phyloP scores from a whole-genome alignment of 768 basidiomycete genomes.

The Postia placenta region DNA sequence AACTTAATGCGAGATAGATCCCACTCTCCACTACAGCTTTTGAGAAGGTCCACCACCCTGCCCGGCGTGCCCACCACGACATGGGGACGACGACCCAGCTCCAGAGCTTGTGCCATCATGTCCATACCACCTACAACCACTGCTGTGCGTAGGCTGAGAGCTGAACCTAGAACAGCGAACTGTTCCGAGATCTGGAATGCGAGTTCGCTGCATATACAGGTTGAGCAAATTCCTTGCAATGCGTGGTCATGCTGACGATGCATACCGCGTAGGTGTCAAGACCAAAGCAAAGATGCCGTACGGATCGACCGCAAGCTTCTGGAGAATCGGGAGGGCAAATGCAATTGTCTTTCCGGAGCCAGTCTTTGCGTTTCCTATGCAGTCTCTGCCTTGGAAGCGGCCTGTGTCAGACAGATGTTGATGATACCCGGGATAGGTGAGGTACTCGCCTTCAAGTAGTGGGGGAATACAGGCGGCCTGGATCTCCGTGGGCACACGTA shows the following conservation, averaged over 20 bases:
- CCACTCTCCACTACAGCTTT: conserved; percentile 76
- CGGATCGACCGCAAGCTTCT: conserved; percentile 81
- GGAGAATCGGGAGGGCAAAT: conserved; percentile 92
- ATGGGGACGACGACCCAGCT: conserved; percentile 81
- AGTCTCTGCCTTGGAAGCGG: conserved; percentile 69
- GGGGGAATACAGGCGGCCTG: conserved; percentile 89
- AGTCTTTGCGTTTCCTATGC: conserved; percentile 96
- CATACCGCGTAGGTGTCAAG: conserved; percentile 91
- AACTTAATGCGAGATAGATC: conserved; percentile 79
- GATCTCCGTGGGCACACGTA: conserved; percentile 77
- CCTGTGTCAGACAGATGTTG: conserved; percentile 15
- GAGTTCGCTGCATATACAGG: conserved; percentile 62
- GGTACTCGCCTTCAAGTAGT: conserved; percentile 62
- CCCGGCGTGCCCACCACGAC: conserved; percentile 96
- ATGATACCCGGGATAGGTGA: not conserved
- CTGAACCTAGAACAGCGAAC: conserved; percentile 82
- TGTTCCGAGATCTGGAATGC: conserved; percentile 98
- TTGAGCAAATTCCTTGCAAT: not conserved
- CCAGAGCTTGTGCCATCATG: conserved; percentile 90
- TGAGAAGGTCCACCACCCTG: conserved; percentile 84
- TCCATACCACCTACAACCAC: conserved; percentile 98
- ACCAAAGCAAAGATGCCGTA: conserved; percentile 93
- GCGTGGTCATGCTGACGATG: not conserved
- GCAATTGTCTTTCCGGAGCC: conserved; percentile 98
- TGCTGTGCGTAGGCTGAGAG: conserved; percentile 76